Evolutionary conservation across 1,284 basidiomycete species (phyloP), one percentile per base, ranked within the genome.

Genomic region (Anthracocystis walkeri): DNA sequence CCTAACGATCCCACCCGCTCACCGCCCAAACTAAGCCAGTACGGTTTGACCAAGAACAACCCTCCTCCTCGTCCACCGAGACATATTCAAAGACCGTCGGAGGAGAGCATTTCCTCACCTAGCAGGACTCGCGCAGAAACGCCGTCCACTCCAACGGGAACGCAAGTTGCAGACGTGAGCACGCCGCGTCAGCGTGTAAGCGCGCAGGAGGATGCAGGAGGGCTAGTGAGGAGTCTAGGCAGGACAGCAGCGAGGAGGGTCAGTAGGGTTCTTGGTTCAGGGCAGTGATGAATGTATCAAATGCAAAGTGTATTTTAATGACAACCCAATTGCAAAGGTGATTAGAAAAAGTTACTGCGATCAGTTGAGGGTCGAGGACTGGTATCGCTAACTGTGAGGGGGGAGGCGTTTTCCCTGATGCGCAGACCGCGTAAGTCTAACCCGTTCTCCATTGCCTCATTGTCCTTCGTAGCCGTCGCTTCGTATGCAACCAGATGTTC

Each of bases 21-120:
- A 7, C 50, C 56, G 20, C 21, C 70, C 14, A 73, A 68, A n/a
- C n/a, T 62, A 10, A 65, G 58, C 23, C 68, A 71, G 25, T 62
- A 58, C 35, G 62, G 68, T 0, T 29, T 61, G 53, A 62, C 58
- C 7, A 71, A 65, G 20, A 35, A 41, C 23, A 58, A 63, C 6
- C 70, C 65, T 3, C 70, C 70, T 3, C 70, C 70, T 16, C 56
- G 70, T 1, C 70, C 70, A 5, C 70, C 70, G 3, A n/a, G 70
- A 6, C 57, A 67, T n/a, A 35, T 67, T 7, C 58, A 64, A 18
- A 29, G 70, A 21, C 65, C 65, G n/a, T 61, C 57, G 6, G 70
- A 73, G 21, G 70, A 73, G 31, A 25, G 4, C 14, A 52, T 73
- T 18, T 27, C 52, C 18, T 66, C 69, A 5, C 56, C 52, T 1